phyloP scores from a whole-genome alignment of 805 yeast genomes.

The Pachysolen tannophilus region DNA sequence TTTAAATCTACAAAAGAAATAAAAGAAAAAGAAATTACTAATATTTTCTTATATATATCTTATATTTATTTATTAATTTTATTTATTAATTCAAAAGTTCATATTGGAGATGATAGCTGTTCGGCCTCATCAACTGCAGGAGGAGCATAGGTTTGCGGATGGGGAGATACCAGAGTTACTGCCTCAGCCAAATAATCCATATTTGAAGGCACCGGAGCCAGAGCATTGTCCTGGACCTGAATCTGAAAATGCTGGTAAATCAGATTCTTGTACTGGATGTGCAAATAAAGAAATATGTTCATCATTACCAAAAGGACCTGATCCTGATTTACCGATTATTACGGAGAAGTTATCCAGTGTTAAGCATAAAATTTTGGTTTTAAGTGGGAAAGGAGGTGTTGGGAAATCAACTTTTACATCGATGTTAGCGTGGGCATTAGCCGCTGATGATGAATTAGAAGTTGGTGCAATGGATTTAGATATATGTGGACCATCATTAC shows the following conservation, averaged over 20 bases:
- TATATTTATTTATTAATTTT: no score
- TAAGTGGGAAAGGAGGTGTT: conserved; percentile 91
- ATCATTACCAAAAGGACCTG: conserved; percentile 87
- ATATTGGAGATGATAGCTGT: conserved; percentile 7
- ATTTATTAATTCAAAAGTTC: no score
- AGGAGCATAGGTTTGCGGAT: background rate
- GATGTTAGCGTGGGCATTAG: conserved; percentile 94
- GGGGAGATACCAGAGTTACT: no score
- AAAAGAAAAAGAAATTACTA: no score
- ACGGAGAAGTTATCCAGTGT: conserved; percentile 54
- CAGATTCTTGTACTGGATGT: conserved; percentile 92
- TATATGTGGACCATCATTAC: conserved; percentile 96
- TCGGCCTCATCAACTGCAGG: conserved; percentile 1
- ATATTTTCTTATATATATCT: no score
- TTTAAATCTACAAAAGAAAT: no score
- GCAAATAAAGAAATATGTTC: conserved; percentile 90
- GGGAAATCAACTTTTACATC: conserved; percentile 96
- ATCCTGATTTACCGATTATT: conserved; percentile 81
- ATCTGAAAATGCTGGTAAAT: conserved; percentile 86
- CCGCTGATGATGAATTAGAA: conserved; percentile 72
- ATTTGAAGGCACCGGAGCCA: conserved; percentile 67
- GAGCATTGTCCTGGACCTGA: conserved; percentile 99
- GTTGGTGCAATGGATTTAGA: conserved; percentile 97
- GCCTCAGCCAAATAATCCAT: conserved; percentile 6
- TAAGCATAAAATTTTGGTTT: conserved; percentile 71